phyloP scores from a whole-genome alignment of 192 early-diverging fungal species.

The Podila verticillata region DNA sequence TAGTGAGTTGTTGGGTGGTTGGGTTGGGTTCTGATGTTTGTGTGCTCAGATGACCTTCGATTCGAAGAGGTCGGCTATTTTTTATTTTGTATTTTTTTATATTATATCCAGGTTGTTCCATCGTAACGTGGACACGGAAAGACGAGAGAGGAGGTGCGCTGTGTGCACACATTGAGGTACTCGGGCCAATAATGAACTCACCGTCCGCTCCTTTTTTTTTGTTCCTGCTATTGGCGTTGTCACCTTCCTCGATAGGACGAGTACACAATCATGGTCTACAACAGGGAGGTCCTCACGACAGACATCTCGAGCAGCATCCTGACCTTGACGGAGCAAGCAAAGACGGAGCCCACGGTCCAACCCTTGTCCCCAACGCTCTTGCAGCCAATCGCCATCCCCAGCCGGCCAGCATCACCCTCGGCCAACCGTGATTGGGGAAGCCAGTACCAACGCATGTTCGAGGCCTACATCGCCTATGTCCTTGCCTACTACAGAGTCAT shows the following conservation, averaged over 20 bases:
- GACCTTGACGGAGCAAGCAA: constrained; percentile 55
- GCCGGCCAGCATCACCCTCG: constrained; percentile 35
- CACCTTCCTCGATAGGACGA: constrained; percentile 48
- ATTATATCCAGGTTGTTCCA: too few relatives aligned
- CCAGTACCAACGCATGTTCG: constrained; percentile 34
- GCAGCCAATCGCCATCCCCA: constrained; percentile 37
- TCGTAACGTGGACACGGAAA: too few relatives aligned
- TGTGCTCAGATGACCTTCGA: not conserved
- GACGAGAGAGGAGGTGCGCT: too few relatives aligned
- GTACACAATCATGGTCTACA: constrained; percentile 62
- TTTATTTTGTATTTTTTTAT: too few relatives aligned
- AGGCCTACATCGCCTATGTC: constrained; percentile 23
- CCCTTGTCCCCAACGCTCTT: constrained; percentile 32
- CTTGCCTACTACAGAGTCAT: constrained; percentile 46
- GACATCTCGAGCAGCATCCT: constrained; percentile 50
- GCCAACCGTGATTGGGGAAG: constrained; percentile 24
- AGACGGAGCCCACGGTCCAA: constrained; percentile 37
- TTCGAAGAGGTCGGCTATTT: not conserved
- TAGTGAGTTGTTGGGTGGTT: too few relatives aligned
- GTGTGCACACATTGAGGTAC: too few relatives aligned
- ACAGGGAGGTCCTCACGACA: constrained; percentile 59
- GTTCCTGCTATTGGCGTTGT: too few relatives aligned
- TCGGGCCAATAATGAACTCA: too few relatives aligned
- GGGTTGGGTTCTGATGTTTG: not conserved
- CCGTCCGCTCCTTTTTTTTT: too few relatives aligned